Evolutionary conservation across 768 basidiomycete species (phyloP), one percentile per base, ranked within the genome.

Genomic region (Fistulinella prunicolor): DNA sequence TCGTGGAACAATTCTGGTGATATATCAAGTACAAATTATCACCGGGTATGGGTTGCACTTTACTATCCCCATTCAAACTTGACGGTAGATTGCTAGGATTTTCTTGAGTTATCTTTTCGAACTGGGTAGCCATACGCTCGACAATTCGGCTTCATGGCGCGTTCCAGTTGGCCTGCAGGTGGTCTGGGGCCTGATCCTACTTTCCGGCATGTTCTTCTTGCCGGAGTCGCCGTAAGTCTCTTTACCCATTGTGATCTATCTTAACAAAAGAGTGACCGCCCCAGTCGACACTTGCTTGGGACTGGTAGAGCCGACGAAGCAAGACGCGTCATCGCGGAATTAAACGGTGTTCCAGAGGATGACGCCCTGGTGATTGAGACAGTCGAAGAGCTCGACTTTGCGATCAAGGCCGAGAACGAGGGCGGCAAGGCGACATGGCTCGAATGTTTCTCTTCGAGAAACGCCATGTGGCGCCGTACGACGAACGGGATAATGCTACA

Each of bases 401-500:
- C 75, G 32, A 83, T 91, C 59, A 71, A 70, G 14, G 80, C 77
- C 4, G 88, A 91, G 66, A 91, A 90, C 58, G 83, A 85, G 44
- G 87, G 86, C 19, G 88, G 88, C 7, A 84, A 86, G 59, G 85
- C 86, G 2, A 84, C 82, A 0, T 90, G 87, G 87, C 36, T 73
- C 22, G 88, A 90, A 62, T 87, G 86, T 65, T 89, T 90, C 74
- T 83, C 83, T 1, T 72, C 75, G 4, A 67, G 80, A 37, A 85
- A 87, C 55, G 68, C 74, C 57, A 65, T 89, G 36, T 87, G 85
- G 80, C 84, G 82, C 65, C 76, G 88, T 45, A 89, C 86, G 13
- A 62, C 72, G 28, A 89, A 88, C 50, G 86, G 87, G n/a, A 86
- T 87, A 82, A 86, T 87, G 82, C 65, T 87, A 37, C 86, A 87